Conservation (phyloP, 768 basidiomycete species). For the Sporobolomyces phaffii region DNA sequence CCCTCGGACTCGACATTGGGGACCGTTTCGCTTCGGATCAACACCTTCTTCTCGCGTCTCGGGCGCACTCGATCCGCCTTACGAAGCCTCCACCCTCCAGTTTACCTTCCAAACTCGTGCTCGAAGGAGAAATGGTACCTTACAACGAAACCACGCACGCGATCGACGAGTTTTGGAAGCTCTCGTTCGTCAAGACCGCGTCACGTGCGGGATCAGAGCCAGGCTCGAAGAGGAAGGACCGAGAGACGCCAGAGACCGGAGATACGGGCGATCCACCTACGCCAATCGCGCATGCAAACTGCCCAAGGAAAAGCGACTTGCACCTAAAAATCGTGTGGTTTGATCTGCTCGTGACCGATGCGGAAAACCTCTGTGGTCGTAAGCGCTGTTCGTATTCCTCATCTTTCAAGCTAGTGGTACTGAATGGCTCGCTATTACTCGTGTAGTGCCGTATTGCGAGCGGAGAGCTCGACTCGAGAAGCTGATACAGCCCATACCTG, state of each 20-base stretch:
- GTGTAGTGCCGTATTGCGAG: slow-evolving; percentile 54
- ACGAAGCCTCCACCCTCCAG: background rate
- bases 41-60: slow-evolving; percentile 3
- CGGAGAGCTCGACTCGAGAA: slow-evolving; percentile 62
- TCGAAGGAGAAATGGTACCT: slow-evolving; percentile 88
- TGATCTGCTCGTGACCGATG: slow-evolving; percentile 69
- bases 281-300: background rate
- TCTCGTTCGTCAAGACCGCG: slow-evolving; percentile 5
- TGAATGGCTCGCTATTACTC: too few species aligned
- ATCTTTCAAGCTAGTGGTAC: too few species aligned
- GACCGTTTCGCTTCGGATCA: slow-evolving; percentile 19
- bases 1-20: slow-evolving; percentile 53
- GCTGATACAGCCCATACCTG: slow-evolving; percentile 54
- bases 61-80: background rate
- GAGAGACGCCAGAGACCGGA: slow-evolving; percentile 22
- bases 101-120: slow-evolving; percentile 44
- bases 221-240: background rate
- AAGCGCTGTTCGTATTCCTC: background rate
- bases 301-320: background rate
- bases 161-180: slow-evolving; percentile 61
- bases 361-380: slow-evolving; percentile 53
- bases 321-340: slow-evolving; percentile 78
- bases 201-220: background rate
- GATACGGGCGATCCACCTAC: slow-evolving; percentile 3
- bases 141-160: slow-evolving; percentile 56